Conservation (phyloP, 2,329 filamentous ascomycete genomes). For the Sclerotinia sclerotiorum region DNA sequence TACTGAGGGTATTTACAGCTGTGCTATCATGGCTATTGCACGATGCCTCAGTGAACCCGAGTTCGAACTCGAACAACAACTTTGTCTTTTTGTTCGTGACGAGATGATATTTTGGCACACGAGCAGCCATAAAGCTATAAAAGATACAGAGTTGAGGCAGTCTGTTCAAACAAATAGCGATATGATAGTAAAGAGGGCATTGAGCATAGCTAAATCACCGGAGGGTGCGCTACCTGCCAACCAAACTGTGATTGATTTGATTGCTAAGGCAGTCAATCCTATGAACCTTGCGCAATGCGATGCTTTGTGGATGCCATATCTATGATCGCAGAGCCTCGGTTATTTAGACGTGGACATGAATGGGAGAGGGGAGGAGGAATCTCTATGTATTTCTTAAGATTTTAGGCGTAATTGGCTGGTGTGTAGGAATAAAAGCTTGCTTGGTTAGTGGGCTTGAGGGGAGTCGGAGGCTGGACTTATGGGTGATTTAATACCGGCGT, state of each 20-base stretch:
- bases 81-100: constrained; percentile 92
- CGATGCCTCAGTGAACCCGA: constrained; percentile 88
- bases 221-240: constrained; percentile 85
- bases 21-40: constrained; percentile 93
- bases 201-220: constrained; percentile 71
- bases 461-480: not conserved
- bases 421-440: constrained; percentile 17
- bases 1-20: constrained; percentile 94
- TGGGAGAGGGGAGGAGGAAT: not conserved
- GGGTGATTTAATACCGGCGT: constrained; percentile 2
- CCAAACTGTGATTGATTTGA: constrained; percentile 93
- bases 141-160: constrained; percentile 66
- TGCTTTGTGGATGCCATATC: constrained; percentile 95
- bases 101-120: constrained; percentile 99
- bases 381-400: constrained; percentile 5
- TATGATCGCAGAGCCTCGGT: constrained; percentile 51
- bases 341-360: not conserved
- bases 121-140: constrained; percentile 66
- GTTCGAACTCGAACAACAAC: constrained; percentile 88
- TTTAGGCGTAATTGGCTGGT: constrained; percentile 8
- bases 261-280: constrained; percentile 90
- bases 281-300: constrained; percentile 85
- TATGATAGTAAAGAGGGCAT: constrained; percentile 85
- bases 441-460: constrained; percentile 7
- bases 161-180: constrained; percentile 83